Evolutionary conservation across 2,329 filamentous ascomycete species (phyloP).

Genomic region (Paramyrothecium sp.): DNA sequence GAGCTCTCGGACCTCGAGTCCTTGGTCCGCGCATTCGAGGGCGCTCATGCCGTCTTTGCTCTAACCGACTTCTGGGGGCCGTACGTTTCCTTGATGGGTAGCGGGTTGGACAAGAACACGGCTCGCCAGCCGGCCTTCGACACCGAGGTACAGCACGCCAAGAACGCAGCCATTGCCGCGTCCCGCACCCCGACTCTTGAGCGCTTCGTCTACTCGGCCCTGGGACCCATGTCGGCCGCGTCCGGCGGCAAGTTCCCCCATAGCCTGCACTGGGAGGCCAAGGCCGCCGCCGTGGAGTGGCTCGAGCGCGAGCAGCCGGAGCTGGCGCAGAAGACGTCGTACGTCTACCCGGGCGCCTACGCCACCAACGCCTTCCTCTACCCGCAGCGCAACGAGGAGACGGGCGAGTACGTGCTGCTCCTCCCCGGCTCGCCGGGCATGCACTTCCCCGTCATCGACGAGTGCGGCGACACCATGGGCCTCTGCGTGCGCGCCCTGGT

Average conservation of each 20-base stretch:
- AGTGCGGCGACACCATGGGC: slow-evolving; percentile 32
- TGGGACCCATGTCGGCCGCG: slow-evolving; percentile 42
- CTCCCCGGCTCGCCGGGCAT: slow-evolving; percentile 21
- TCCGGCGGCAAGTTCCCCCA: slow-evolving; percentile 41
- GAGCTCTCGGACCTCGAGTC: slow-evolving; percentile 38
- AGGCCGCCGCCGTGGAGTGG: slow-evolving; percentile 45
- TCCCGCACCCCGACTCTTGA: slow-evolving; percentile 35
- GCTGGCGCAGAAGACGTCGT: slow-evolving; percentile 37
- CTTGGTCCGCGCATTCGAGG: slow-evolving; percentile 37
- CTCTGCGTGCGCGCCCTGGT: slow-evolving; percentile 42
- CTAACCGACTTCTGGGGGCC: slow-evolving; percentile 52
- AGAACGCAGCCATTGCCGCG: slow-evolving; percentile 52
- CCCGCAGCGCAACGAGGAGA: slow-evolving; percentile 19
- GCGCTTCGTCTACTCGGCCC: slow-evolving; percentile 46
- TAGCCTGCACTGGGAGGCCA: slow-evolving; percentile 48
- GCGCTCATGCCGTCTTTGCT: slow-evolving; percentile 46
- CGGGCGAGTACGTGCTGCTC: slow-evolving; percentile 27
- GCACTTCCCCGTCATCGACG: slow-evolving; percentile 38
- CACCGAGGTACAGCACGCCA: slow-evolving; percentile 46
- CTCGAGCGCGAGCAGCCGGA: slow-evolving; percentile 37
- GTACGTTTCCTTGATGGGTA: slow-evolving; percentile 35
- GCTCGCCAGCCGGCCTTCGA: slow-evolving; percentile 39
- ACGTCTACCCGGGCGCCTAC: slow-evolving; percentile 21
- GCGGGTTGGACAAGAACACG: slow-evolving; percentile 27
- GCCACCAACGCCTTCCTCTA: slow-evolving; percentile 17